Evolutionary conservation across 371 early-diverging fungal species (phyloP), one percentile per base, ranked within the genome.

Genomic region (Entomophthora muscae): DNA sequence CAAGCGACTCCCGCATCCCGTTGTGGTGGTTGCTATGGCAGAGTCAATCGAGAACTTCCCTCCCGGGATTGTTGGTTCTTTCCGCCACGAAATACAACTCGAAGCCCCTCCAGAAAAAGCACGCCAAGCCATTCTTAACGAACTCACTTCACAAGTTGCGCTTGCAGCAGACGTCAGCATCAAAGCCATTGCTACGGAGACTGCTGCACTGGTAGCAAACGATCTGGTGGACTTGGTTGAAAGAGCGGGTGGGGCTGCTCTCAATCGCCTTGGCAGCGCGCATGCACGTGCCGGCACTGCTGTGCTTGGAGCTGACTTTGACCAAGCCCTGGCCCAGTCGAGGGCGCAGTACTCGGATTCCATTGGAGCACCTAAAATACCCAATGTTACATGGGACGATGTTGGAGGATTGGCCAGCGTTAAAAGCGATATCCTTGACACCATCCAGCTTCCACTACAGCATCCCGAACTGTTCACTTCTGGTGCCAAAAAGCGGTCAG

Each of bases 351-450:
- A 92, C 65, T 87, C 93, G 10, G 94, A 93, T 57, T 82, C 84
- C 13, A 89, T 95, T 59, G 97, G 97, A 13, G 96, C 95, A 7
- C 96, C 98, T 52, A 93, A 93, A 83, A 95, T 95, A 63, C 95
- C 97, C 2, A 86, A 83, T 57, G 93, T 98, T 23, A 89, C 87
- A 7, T 99, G 98, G 95, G 95, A 93, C 64, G 99, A 99, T 74
- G 93, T 99, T 26, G 99, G 99, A 64, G 99, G 99, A 12, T 73
- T 99, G 62, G 91, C 92, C 5, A 82, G 88, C 53, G 98, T n/a
- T 54, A 99, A 98, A 71, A 86, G 90, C 66, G 93, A 93, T 66
- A 95, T 99, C 67, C 71, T 91, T 29, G 99, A 99, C 70, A 97
- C 98, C 0, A 95, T 99, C 56, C 93, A 98, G 66, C 80, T 99